Evolutionary conservation across 306 rosid genomes (phyloP), one percentile per base, ranked within the genome.

Genomic region (Lotus japonicus): DNA sequence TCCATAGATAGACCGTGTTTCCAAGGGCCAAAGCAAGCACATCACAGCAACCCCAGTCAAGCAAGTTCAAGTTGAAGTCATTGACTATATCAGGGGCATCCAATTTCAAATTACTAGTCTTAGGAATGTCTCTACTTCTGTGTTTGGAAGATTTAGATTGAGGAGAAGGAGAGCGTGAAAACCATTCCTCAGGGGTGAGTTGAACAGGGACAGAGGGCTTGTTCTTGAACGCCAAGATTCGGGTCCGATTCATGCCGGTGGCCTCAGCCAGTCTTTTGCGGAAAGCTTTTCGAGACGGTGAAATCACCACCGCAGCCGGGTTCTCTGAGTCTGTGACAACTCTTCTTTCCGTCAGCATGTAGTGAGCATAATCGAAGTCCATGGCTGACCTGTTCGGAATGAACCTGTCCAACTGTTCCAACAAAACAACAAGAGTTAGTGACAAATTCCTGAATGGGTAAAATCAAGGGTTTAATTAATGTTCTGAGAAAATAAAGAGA

Each of bases 171-270:
- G 89, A n/a, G n/a, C n/a, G 28, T 14, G 83, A 71, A 26, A 87
- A 73, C 33, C 68, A 69, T 35, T 74, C 68, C 12, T 52, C 77
- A 1, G 95, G 92, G 50, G 84, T 54, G 36, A 65, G 70, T 50
- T n/a, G n/a, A n/a, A n/a, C n/a, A n/a, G n/a, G n/a, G n/a, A n/a
- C n/a, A n/a, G n/a, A n/a, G n/a, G 95, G 89, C 71, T 85, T 90
- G 81, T 90, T 85, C 91, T 84, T 90, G 88, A 87, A 85, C 10
- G 96, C 95, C 43, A 90, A 85, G 60, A 87, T 87, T 64, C 90
- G 80, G 3, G 85, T 77, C 3, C 89, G 72, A 72, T 85, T 80
- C 87, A 90, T 90, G 86, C 87, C 85, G 53, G 77, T 58, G 10
- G 89, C 77, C 67, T 85, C 95, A 0, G 89, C 85, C 59, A 90